Evolutionary conservation across 331 rosid genomes (phyloP).

Genomic region (Prunus yedoensis): DNA sequence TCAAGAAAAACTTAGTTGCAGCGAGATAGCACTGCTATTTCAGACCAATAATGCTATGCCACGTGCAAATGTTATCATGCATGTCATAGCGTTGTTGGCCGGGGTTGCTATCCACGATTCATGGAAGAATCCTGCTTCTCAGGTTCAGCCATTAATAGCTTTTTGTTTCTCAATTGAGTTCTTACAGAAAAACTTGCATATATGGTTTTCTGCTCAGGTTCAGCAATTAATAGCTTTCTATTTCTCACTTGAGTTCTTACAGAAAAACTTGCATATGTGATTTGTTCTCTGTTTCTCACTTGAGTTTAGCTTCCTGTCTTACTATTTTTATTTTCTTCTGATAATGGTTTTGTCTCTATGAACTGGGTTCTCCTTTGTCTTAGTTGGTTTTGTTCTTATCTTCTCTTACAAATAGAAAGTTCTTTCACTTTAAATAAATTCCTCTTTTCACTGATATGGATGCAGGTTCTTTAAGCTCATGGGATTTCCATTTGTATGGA

Average conservation of each 20-base stretch:
- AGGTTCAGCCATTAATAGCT: slow-evolving; percentile 4
- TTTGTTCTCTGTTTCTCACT: not conserved
- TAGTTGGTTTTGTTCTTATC: not conserved
- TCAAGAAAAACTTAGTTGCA: too few species aligned
- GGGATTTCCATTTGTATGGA: slow-evolving; percentile 27
- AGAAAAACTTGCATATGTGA: not conserved
- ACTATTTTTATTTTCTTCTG: not conserved
- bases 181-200: not conserved
- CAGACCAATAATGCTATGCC: too few species aligned
- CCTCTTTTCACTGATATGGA: slow-evolving; percentile 13
- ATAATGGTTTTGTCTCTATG: not conserved
- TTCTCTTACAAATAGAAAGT: not conserved
- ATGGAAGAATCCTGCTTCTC: not conserved
- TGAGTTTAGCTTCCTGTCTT: slow-evolving; percentile 4
- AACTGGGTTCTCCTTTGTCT: slow-evolving; percentile 9
- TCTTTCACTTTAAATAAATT: not conserved
- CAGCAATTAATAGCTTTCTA: slow-evolving; percentile 3
- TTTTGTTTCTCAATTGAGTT: not conserved
- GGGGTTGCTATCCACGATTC: too few species aligned
- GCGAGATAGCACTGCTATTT: too few species aligned
- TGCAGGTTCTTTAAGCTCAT: slow-evolving; percentile 32
- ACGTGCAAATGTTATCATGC: too few species aligned
- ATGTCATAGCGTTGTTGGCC: too few species aligned
- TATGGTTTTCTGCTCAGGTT: slow-evolving; percentile 9
- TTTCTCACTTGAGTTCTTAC: not conserved